A percentile compares a stretch with the other conserved stretches of the same genome.
Conservation (phyloP, 331 rosid species). For the Acacia concinna region DNA sequence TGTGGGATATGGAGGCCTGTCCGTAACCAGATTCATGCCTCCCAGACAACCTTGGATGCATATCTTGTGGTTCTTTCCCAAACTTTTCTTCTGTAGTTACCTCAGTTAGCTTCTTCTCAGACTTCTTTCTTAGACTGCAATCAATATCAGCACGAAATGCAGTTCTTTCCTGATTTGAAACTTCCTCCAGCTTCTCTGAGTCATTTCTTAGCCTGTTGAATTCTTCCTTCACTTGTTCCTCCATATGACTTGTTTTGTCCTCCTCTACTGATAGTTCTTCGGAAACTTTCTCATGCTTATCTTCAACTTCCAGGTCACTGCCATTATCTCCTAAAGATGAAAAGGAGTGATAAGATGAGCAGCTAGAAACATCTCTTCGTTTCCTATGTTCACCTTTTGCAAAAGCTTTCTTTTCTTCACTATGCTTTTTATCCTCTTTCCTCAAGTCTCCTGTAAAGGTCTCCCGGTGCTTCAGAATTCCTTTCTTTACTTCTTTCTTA, state of each 20-base stretch:
- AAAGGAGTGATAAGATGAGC: slow-evolving; percentile 83
- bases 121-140: slow-evolving; percentile 65
- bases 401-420: slow-evolving; percentile 39
- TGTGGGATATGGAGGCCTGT: slow-evolving; percentile 46
- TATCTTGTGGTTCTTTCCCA: slow-evolving; percentile 41
- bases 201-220: slow-evolving; percentile 33
- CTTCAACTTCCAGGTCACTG: slow-evolving; percentile 59
- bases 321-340: slow-evolving; percentile 63
- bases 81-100: slow-evolving; percentile 44
- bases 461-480: slow-evolving; percentile 34
- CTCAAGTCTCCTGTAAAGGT: slow-evolving; percentile 38
- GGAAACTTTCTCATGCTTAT: slow-evolving; percentile 43
- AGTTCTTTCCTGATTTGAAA: slow-evolving; percentile 39
- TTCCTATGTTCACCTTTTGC: slow-evolving; percentile 43
- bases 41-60: slow-evolving; percentile 35
- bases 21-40: slow-evolving; percentile 42
- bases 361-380: slow-evolving; percentile 61
- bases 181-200: slow-evolving; percentile 26
- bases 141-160: slow-evolving; percentile 39
- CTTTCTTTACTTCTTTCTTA: slow-evolving; percentile 44
- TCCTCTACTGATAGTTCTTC: slow-evolving; percentile 52
- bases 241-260: slow-evolving; percentile 36
- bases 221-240: slow-evolving; percentile 44
- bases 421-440: slow-evolving; percentile 38
- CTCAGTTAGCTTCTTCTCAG: slow-evolving; percentile 60